Conservation (phyloP, 768 basidiomycete genomes). For the Lactifluus pinguis region DNA sequence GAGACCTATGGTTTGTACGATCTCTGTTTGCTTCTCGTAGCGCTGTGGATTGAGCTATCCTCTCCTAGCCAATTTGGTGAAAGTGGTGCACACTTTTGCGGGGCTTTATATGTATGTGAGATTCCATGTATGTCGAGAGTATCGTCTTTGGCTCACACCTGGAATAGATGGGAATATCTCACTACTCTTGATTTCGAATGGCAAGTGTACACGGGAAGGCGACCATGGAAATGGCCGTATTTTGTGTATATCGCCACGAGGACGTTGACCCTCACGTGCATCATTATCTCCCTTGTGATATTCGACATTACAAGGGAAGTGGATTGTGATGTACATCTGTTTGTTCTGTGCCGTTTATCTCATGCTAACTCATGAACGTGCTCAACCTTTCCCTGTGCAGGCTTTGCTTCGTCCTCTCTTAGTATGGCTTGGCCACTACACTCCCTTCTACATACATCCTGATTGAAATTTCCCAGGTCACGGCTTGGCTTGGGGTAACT, state of each 20-base stretch:
- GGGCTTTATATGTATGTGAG: slow-evolving; percentile 2
- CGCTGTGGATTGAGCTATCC: background rate
- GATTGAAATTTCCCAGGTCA: background rate
- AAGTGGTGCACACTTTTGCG: background rate
- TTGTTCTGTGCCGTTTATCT: background rate
- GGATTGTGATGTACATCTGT: background rate
- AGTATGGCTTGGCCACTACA: background rate
- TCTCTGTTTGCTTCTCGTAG: background rate
- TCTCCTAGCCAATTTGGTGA: background rate
- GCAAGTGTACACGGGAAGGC: too few species aligned
- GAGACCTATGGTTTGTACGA: background rate
- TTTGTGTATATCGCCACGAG: background rate
- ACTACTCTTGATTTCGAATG: too few species aligned
- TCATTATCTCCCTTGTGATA: background rate
- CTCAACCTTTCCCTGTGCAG: background rate
- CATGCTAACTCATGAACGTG: background rate
- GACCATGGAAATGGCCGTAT: background rate
- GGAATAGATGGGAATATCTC: too few species aligned
- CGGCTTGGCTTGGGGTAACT: background rate
- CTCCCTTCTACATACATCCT: background rate
- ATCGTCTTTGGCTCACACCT: too few species aligned
- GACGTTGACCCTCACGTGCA: background rate
- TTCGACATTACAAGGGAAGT: slow-evolving; percentile 3
- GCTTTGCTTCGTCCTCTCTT: slow-evolving; percentile 8
- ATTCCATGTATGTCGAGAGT: background rate